phyloP scores from a whole-genome alignment of 2,329 filamentous ascomycete species.

The Tolypocladium pustulatum region DNA sequence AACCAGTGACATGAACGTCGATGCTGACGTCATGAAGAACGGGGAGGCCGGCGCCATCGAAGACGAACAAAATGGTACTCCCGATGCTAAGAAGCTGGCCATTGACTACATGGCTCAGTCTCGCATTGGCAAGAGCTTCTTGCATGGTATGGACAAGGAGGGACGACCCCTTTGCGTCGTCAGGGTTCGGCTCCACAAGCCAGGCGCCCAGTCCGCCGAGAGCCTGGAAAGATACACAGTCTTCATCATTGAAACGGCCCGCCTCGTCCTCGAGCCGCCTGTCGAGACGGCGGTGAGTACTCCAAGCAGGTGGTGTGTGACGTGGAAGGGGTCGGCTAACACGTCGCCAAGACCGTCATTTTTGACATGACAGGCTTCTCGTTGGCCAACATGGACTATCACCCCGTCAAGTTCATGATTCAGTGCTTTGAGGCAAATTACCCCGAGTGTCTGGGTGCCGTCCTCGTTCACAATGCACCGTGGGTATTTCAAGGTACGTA shows the following conservation, averaged over 20 bases:
- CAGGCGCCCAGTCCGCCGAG: constrained; percentile 72
- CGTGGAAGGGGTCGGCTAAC: neutral
- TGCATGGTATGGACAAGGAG: constrained; percentile 77
- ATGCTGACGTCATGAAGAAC: constrained; percentile 72
- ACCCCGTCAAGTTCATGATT: constrained; percentile 97
- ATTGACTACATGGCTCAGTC: constrained; percentile 76
- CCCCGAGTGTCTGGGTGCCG: constrained; percentile 79
- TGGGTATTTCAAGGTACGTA: constrained; percentile 82
- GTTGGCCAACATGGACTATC: constrained; percentile 96
- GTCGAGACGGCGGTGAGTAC: constrained; percentile 81
- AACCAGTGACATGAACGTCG: constrained; percentile 70
- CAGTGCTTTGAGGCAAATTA: constrained; percentile 99
- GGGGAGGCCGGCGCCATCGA: constrained; percentile 61
- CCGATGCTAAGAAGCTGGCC: constrained; percentile 52
- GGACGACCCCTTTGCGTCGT: constrained; percentile 84
- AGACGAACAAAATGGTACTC: constrained; percentile 44
- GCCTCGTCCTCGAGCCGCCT: constrained; percentile 67
- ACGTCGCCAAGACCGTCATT: constrained; percentile 57
- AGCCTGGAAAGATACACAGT: constrained; percentile 84
- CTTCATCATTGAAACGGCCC: constrained; percentile 87
- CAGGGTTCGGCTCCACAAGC: constrained; percentile 68
- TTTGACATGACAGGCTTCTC: constrained; percentile 96
- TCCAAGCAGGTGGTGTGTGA: neutral
- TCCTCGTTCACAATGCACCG: constrained; percentile 90
- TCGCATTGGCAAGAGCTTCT: constrained; percentile 83